Evolutionary conservation across 2,329 filamentous ascomycete genomes (phyloP).

Genomic region (Colletotrichum sp.): DNA sequence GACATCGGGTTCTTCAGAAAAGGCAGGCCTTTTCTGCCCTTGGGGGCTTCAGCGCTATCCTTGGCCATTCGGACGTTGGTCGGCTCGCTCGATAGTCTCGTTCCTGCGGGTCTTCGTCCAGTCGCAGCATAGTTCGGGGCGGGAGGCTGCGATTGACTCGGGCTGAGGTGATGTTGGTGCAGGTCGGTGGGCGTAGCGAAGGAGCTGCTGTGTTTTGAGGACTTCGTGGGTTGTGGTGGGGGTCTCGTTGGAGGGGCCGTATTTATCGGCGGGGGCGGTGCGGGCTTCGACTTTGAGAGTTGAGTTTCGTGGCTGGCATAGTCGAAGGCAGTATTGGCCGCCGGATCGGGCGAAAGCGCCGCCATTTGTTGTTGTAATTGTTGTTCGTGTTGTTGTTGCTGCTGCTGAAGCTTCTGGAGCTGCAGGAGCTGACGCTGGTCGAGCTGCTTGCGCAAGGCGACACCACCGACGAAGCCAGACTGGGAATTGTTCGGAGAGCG

Average conservation of each 20-base stretch:
- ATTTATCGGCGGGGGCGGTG: constrained; percentile 37
- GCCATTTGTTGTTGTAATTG: constrained; percentile 11
- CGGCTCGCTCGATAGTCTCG: constrained; percentile 44
- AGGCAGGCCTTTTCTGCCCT: constrained; percentile 58
- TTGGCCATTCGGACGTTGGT: constrained; percentile 32
- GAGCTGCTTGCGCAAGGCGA: constrained; percentile 55
- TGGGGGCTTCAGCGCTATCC: constrained; percentile 42
- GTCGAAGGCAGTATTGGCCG: neutral
- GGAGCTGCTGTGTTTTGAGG: constrained; percentile 40
- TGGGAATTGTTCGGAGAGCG: constrained; percentile 39
- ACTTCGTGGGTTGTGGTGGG: constrained; percentile 30
- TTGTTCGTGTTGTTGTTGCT: constrained; percentile 23
- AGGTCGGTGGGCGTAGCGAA: constrained; percentile 57
- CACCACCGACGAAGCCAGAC: constrained; percentile 59
- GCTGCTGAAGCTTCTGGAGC: constrained; percentile 17
- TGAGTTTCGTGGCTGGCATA: constrained; percentile 27
- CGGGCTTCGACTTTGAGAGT: constrained; percentile 33
- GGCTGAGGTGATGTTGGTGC: constrained; percentile 28
- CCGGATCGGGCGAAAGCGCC: constrained; percentile 6
- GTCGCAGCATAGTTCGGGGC: constrained; percentile 23
- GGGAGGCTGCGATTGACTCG: neutral
- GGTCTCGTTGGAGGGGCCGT: constrained; percentile 35
- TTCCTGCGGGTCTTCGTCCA: constrained; percentile 48
- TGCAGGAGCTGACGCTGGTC: constrained; percentile 26
- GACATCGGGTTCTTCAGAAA: constrained; percentile 67